Conservation (phyloP, 2,329 filamentous ascomycete genomes). For the Herpotrichia juniperi region DNA sequence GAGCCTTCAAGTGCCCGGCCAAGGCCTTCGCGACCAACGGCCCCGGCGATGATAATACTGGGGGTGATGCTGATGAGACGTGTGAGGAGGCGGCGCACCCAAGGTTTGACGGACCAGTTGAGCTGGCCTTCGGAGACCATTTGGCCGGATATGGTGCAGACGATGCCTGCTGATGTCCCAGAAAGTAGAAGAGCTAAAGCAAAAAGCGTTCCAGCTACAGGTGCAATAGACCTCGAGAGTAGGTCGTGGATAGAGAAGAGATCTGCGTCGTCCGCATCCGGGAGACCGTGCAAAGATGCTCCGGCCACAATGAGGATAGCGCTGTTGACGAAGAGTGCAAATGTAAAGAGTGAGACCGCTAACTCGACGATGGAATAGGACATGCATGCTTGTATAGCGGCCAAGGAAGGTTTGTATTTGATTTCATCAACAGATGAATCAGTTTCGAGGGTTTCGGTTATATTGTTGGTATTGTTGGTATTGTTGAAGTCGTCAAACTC, state of each 20-base stretch:
- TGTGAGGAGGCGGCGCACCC: conserved; percentile 79
- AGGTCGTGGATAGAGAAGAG: conserved; percentile 84
- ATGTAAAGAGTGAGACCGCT: conserved; percentile 75
- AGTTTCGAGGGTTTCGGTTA: conserved; percentile 12
- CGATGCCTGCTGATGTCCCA: conserved; percentile 80
- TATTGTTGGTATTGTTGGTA: conserved; percentile 20
- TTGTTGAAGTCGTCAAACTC: conserved; percentile 36
- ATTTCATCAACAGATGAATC: conserved; percentile 44
- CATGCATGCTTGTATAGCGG: conserved; percentile 75
- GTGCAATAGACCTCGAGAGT: conserved; percentile 70
- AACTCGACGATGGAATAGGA: conserved; percentile 76
- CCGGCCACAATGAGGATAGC: conserved; percentile 84
- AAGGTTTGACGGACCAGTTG: conserved; percentile 75
- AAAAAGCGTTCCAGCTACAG: conserved; percentile 82
- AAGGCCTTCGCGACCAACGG: conserved; percentile 74
- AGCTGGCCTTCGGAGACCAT: conserved; percentile 87
- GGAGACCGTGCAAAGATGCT: conserved; percentile 68
- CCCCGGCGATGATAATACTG: conserved; percentile 81
- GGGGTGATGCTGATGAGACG: conserved; percentile 81
- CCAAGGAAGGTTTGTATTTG: conserved; percentile 72
- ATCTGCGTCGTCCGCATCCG: conserved; percentile 70
- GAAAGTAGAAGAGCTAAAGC: conserved; percentile 80
- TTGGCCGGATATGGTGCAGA: conserved; percentile 88
- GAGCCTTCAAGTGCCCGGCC: conserved; percentile 74
- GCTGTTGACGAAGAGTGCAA: conserved; percentile 84